Evolutionary conservation across 2,329 filamentous ascomycete species (phyloP), one percentile per base, ranked within the genome.

Genomic region (Nannizzia gypsea): DNA sequence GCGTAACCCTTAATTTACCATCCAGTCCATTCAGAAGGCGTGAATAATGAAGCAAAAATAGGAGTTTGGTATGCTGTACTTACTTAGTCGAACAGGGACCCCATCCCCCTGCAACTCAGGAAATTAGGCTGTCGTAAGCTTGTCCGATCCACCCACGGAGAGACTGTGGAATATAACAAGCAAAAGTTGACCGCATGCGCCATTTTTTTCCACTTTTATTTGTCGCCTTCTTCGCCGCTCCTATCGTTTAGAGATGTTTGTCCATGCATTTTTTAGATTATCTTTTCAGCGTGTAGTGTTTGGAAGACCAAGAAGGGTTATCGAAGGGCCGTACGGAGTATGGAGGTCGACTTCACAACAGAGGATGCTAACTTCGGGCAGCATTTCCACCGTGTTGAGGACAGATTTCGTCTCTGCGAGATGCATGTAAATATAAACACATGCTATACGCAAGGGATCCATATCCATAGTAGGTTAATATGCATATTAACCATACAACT

Each of bases 21-120:
- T 28, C 22, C 24, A 52, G 48, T 13, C 24, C 48, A 52, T 52
- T 52, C 48, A 52, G 17, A 20, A 28, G 48, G 24, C 24, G 48
- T 52, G 48, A 17, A 42, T 42, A 17, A 42, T 36, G 31, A 36
- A 36, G 13, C n/a, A n/a, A 52, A 24, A 52, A 52, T 28, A 52
- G 48, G 26, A 52, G 26, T 52, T 52, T 28, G 22, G 11, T 17
- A 36, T 17, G n/a, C n/a, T n/a, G n/a, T n/a, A n/a, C n/a, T n/a
- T n/a, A n/a, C n/a, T n/a, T n/a, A 46, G 38, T 20, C 36, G 38
- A 58, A 46, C 15, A 46, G 56, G 56, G 56, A 42, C 56, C 56
- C 56, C 56, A 58, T 58, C n/a, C 40, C 31, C 40, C n/a, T 46
- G 56, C 56, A 26, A 22, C 38, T 58, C 56, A 58, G 56, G 56